Evolutionary conservation across 2,329 filamentous ascomycete species (phyloP).

Genomic region (Hyphodiscus sp.): DNA sequence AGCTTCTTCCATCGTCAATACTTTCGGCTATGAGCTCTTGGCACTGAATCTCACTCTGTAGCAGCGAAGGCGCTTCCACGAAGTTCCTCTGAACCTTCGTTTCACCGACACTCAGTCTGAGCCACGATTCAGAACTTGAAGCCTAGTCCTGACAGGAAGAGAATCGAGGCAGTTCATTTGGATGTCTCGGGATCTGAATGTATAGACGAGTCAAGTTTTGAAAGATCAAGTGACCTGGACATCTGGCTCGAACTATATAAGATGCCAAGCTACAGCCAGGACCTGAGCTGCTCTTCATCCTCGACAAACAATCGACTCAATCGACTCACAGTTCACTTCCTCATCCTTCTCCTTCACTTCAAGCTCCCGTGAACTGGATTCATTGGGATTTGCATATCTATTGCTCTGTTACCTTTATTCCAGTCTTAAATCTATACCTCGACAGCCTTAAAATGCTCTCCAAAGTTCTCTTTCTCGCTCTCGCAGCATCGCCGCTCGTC

Average conservation of each 20-base stretch:
- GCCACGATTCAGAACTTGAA: constrained; percentile 1
- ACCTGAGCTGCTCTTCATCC: neutral
- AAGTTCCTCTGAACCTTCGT: neutral
- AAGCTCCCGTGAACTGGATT: neutral
- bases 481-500: constrained; percentile 47
- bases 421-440: too few species aligned
- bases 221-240: too few species aligned
- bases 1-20: too few species aligned
- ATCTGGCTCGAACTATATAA: constrained; percentile 6
- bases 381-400: neutral
- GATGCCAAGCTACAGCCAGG: neutral
- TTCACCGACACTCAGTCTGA: neutral
- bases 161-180: neutral
- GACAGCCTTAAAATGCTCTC: constrained; percentile 29
- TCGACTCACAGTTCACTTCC: neutral
- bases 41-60: too few species aligned
- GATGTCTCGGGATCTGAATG: constrained; percentile 1
- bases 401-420: neutral
- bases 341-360: neutral
- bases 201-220: neutral
- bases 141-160: neutral
- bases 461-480: constrained; percentile 34
- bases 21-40: too few species aligned
- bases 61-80: too few species aligned
- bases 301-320: neutral